Percentiles rank a stretch among this genome's conserved stretches.
These are phyloP conservation scores for Yarrowia galli DNA, from an alignment of 1,139 yeast genomes.

Conservation along the genomic window DNA sequence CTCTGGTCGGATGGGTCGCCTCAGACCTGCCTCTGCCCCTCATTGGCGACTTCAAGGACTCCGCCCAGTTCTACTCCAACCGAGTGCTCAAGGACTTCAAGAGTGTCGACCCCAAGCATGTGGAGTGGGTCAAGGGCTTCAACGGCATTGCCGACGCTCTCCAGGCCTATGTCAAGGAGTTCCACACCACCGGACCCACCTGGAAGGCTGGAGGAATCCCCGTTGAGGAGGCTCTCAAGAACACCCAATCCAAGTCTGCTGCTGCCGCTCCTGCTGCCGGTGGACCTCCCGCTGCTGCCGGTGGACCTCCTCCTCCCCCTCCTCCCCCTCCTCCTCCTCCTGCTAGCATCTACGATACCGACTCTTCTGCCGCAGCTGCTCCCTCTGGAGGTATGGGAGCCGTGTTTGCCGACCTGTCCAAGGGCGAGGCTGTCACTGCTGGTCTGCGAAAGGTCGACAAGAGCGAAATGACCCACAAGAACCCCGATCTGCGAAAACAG, in stretches of 20 bases:
- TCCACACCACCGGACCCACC: slow-evolving; percentile 79
- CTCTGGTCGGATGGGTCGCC: slow-evolving; percentile 89
- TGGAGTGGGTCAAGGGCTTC: slow-evolving; percentile 80
- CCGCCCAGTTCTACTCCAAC: slow-evolving; percentile 94
- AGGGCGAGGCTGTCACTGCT: slow-evolving; percentile 83
- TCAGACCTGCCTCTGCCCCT: slow-evolving; percentile 73
- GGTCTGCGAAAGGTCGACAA: slow-evolving; percentile 91
- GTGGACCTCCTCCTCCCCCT: slow-evolving; percentile 54
- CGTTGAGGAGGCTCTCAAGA: slow-evolving; percentile 56
- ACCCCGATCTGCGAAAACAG: slow-evolving; percentile 73
- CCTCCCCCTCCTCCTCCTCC: slow-evolving; percentile 75
- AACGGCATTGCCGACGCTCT: slow-evolving; percentile 70
- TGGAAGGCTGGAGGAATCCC: slow-evolving; percentile 69
- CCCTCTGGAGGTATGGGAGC: slow-evolving; percentile 73
- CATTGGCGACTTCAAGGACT: slow-evolving; percentile 84
- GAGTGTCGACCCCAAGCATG: slow-evolving; percentile 70
- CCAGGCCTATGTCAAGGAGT: slow-evolving; percentile 73
- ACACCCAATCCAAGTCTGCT: slow-evolving; percentile 46
- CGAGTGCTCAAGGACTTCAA: slow-evolving; percentile 83
- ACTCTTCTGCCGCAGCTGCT: slow-evolving; percentile 49
- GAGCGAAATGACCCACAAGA: slow-evolving; percentile 94
- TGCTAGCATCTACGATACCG: slow-evolving; percentile 65
- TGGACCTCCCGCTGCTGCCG: slow-evolving; percentile 48
- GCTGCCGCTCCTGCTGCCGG: slow-evolving; percentile 50
- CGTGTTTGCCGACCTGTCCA: slow-evolving; percentile 87